phyloP scores from a whole-genome alignment of 768 basidiomycete species.

The Mycena floridula region DNA sequence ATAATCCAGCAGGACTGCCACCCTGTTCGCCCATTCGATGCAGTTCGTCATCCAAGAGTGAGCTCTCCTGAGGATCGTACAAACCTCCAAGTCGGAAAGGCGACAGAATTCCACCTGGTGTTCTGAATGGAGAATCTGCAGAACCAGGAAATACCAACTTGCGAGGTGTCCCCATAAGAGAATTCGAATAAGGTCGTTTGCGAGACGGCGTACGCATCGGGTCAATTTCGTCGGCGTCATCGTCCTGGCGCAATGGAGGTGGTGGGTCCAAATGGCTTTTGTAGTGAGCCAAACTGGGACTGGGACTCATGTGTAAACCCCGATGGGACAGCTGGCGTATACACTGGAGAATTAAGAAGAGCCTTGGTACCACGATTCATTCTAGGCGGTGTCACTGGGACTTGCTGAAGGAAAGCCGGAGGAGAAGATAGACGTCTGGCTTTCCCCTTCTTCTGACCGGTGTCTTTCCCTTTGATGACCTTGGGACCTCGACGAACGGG shows the following conservation, averaged over 20 bases:
- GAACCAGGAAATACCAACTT: conserved; percentile 28
- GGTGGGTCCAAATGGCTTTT: conserved; percentile 66
- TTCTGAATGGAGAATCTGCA: conserved; percentile 33
- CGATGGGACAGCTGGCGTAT: conserved; percentile 67
- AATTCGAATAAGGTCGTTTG: conserved; percentile 24
- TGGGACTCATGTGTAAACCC: conserved; percentile 66
- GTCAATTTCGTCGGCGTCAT: conserved; percentile 18
- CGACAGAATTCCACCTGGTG: conserved; percentile 24
- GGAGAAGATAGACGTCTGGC: conserved; percentile 18
- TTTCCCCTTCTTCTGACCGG: conserved; percentile 14
- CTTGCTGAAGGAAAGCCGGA: conserved; percentile 4
- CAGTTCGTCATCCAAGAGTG: conserved; percentile 69
- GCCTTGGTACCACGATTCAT: conserved; percentile 5
- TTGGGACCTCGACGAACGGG: background rate
- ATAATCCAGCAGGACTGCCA: background rate
- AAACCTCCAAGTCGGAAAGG: conserved; percentile 45
- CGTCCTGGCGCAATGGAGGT: conserved; percentile 32
- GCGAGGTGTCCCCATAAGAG: conserved; percentile 28
- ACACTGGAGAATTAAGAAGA: conserved; percentile 44
- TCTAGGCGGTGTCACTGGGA: conserved; percentile 1
- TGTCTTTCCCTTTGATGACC: conserved; percentile 5
- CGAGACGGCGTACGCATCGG: conserved; percentile 40
- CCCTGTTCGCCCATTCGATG: conserved; percentile 33
- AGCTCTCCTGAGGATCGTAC: conserved; percentile 66
- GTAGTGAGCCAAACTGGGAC: conserved; percentile 59